Percentiles rank a stretch among this genome's conserved stretches.
Conservation (phyloP, 345 rosid genomes). For the Eucalyptus cloeziana region DNA sequence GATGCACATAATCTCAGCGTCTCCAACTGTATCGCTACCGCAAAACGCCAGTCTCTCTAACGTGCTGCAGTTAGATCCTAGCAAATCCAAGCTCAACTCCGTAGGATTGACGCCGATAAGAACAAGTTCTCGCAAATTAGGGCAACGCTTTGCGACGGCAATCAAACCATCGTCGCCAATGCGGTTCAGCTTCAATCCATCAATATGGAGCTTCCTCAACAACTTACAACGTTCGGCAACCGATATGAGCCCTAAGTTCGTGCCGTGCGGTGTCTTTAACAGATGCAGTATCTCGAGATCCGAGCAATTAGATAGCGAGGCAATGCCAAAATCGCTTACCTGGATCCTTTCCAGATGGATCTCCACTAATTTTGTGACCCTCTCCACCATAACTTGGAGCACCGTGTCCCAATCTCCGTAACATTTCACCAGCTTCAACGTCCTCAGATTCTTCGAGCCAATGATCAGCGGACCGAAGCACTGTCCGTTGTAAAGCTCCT, state of each 20-base stretch:
- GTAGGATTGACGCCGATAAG: conserved; percentile 70
- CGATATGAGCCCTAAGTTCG: conserved; percentile 37
- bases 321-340: conserved; percentile 47
- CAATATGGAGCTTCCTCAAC: conserved; percentile 67
- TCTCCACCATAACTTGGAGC: conserved; percentile 25
- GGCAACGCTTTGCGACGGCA: conserved; percentile 42
- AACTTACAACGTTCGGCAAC: conserved; percentile 46
- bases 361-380: conserved; percentile 37
- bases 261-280: conserved; percentile 63
- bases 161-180: conserved; percentile 58
- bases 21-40: conserved; percentile 70
- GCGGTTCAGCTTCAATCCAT: conserved; percentile 61
- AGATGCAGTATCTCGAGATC: conserved; percentile 63
- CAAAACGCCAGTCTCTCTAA: conserved; percentile 67
- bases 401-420: conserved; percentile 78
- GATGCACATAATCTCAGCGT: conserved; percentile 47
- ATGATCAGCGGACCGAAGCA: conserved; percentile 57
- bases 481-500: conserved; percentile 66
- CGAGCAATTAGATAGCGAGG: conserved; percentile 41
- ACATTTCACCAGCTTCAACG: conserved; percentile 72
- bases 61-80: conserved; percentile 50
- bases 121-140: conserved; percentile 62
- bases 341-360: conserved; percentile 66
- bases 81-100: conserved; percentile 32
- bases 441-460: conserved; percentile 49